Conservation (phyloP, 306 rosid species). For the cucumber (Cucumis sativus) region DNA sequence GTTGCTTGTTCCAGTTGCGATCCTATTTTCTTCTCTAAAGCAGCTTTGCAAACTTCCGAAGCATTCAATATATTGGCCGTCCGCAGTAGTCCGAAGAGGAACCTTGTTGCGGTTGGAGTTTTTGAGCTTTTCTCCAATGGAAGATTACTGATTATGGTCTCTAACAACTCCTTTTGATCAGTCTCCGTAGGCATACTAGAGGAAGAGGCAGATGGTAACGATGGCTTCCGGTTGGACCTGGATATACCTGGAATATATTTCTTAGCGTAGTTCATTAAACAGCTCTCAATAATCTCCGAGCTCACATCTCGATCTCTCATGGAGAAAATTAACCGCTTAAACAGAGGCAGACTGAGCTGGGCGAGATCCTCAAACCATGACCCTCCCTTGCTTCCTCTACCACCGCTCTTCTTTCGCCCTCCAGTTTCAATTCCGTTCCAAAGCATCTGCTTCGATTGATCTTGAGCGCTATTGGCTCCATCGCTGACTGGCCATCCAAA, state of each 20-base stretch:
- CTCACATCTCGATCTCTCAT: slow-evolving; percentile 41
- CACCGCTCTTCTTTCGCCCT: slow-evolving; percentile 31
- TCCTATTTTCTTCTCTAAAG: slow-evolving; percentile 83
- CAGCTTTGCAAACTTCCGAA: slow-evolving; percentile 46
- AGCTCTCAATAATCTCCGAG: slow-evolving; percentile 62
- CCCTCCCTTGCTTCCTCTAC: slow-evolving; percentile 24
- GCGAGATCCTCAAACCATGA: slow-evolving; percentile 80
- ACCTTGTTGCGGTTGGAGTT: slow-evolving; percentile 44
- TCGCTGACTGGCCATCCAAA: slow-evolving; percentile 80
- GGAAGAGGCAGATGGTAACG: slow-evolving; percentile 37
- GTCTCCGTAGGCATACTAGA: slow-evolving; percentile 34
- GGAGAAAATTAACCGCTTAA: slow-evolving; percentile 48
- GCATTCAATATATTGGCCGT: slow-evolving; percentile 70
- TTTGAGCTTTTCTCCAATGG: slow-evolving; percentile 45
- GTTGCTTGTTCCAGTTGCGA: slow-evolving; percentile 77
- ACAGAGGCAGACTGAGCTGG: slow-evolving; percentile 46
- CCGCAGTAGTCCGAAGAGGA: slow-evolving; percentile 61
- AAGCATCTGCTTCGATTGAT: slow-evolving; percentile 38
- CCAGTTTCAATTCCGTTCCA: slow-evolving; percentile 61
- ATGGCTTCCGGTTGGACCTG: slow-evolving; percentile 49
- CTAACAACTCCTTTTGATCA: slow-evolving; percentile 72
- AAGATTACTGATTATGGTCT: slow-evolving; percentile 54
- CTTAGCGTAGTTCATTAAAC: slow-evolving; percentile 70
- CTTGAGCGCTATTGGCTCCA: slow-evolving; percentile 11
- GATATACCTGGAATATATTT: slow-evolving; percentile 79